phyloP scores from a whole-genome alignment of 768 basidiomycete species.

The Collybiopsis confluens region DNA sequence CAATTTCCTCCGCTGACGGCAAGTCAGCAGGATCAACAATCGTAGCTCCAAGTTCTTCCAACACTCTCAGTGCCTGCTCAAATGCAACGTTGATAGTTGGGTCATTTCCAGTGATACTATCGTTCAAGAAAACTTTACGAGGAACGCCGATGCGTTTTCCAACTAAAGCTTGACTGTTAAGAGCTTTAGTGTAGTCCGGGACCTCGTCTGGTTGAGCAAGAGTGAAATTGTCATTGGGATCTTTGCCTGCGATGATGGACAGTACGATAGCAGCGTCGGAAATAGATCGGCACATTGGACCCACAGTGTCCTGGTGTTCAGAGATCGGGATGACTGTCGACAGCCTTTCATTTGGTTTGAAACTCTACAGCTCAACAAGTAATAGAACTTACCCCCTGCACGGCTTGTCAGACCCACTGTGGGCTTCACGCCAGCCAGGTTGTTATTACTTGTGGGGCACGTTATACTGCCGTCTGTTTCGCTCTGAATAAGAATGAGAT shows the following conservation, averaged over 20 bases:
- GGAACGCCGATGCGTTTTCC: slow-evolving; percentile 44
- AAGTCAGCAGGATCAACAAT: slow-evolving; percentile 45
- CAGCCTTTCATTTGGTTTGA: no score
- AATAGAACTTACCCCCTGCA: slow-evolving; percentile 38
- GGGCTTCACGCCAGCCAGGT: slow-evolving; percentile 55
- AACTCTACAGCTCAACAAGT: neutral
- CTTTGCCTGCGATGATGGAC: slow-evolving; percentile 35
- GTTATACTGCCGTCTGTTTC: slow-evolving; percentile 32
- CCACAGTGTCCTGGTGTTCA: slow-evolving; percentile 34
- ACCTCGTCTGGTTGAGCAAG: slow-evolving; percentile 33
- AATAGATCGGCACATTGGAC: slow-evolving; percentile 31
- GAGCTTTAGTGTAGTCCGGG: slow-evolving; percentile 36
- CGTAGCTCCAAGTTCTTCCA: slow-evolving; percentile 36
- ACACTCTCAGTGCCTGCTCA: slow-evolving; percentile 30
- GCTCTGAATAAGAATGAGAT: no score
- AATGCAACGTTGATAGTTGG: slow-evolving; percentile 29
- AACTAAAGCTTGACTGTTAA: slow-evolving; percentile 29
- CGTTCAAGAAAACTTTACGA: slow-evolving; percentile 15
- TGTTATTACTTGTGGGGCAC: slow-evolving; percentile 48
- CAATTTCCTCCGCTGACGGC: slow-evolving; percentile 48
- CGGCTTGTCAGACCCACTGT: slow-evolving; percentile 56
- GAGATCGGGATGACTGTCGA: slow-evolving; percentile 43
- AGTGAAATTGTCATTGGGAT: slow-evolving; percentile 37
- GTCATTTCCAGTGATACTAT: slow-evolving; percentile 19
- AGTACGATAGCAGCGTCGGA: slow-evolving; percentile 34